Conservation (phyloP, 148 eudicot species). For the Cornus controversa region DNA sequence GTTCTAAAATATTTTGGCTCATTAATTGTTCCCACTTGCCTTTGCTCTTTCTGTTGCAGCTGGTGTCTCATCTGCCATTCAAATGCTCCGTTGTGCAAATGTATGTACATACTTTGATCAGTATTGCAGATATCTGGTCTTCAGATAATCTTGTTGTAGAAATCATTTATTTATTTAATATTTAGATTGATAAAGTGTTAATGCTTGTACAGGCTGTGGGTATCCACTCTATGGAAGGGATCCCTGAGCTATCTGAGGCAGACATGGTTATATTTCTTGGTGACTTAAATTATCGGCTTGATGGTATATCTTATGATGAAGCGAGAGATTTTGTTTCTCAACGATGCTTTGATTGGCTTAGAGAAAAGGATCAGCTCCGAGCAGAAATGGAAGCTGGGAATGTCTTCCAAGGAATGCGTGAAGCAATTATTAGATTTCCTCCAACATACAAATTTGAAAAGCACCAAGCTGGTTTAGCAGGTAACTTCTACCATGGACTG, state of each 20-base stretch:
- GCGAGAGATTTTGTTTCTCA: constrained; percentile 97
- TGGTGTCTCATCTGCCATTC: constrained; percentile 68
- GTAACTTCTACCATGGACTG: constrained; percentile 27
- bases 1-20: constrained; percentile 22
- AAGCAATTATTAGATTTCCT: constrained; percentile 78
- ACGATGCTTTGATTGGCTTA: constrained; percentile 95
- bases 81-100: constrained; percentile 56
- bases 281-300: constrained; percentile 91
- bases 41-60: constrained; percentile 71
- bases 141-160: background rate
- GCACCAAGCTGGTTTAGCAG: constrained; percentile 90
- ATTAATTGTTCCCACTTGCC: constrained; percentile 55
- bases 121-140: constrained; percentile 8
- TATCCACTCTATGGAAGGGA: constrained; percentile 45
- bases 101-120: constrained; percentile 47
- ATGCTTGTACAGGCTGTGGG: constrained; percentile 49
- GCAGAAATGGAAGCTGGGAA: constrained; percentile 90
- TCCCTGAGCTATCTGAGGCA: constrained; percentile 91
- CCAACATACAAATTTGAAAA: constrained; percentile 95
- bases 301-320: constrained; percentile 95
- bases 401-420: constrained; percentile 98
- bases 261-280: constrained; percentile 96
- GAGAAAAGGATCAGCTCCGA: constrained; percentile 85
- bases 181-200: background rate
- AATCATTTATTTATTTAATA: background rate